Conservation (phyloP, 148 eudicot species). For the Rhododendron griersonianum region DNA sequence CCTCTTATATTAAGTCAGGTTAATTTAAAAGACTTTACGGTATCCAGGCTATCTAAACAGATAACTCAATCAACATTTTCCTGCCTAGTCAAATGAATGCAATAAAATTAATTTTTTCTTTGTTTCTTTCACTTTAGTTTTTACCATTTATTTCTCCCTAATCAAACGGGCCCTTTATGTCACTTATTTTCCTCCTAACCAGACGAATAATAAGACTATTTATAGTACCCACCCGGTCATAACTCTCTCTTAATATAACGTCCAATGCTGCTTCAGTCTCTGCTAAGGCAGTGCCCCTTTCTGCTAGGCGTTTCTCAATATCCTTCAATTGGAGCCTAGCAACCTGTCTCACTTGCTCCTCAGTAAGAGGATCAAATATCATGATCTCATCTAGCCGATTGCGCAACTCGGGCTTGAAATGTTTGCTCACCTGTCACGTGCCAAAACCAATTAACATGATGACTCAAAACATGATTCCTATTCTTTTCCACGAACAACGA, state of each 20-base stretch:
- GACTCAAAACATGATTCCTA: background rate
- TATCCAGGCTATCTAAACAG: no score
- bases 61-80: no score
- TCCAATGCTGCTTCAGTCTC: conserved; percentile 86
- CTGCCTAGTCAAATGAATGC: no score
- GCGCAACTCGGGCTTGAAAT: conserved; percentile 77
- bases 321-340: conserved; percentile 81
- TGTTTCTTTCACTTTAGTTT: no score
- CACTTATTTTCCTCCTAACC: background rate
- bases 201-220: no score
- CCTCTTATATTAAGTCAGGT: no score
- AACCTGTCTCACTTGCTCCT: conserved; percentile 67
- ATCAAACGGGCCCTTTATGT: no score
- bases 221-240: conserved; percentile 64
- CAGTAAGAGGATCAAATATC: conserved; percentile 82
- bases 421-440: conserved; percentile 54
- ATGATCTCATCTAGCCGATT: conserved; percentile 84
- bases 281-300: conserved; percentile 72
- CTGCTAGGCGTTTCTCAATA: conserved; percentile 70
- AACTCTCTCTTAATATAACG: conserved; percentile 68
- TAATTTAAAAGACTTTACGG: no score
- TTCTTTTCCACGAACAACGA: no score
- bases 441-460: background rate
- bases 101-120: no score
- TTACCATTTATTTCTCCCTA: no score